Evolutionary conservation across 257 asterid genomes (phyloP), one percentile per base, ranked within the genome.

Genomic region (Solanum arcanum): DNA sequence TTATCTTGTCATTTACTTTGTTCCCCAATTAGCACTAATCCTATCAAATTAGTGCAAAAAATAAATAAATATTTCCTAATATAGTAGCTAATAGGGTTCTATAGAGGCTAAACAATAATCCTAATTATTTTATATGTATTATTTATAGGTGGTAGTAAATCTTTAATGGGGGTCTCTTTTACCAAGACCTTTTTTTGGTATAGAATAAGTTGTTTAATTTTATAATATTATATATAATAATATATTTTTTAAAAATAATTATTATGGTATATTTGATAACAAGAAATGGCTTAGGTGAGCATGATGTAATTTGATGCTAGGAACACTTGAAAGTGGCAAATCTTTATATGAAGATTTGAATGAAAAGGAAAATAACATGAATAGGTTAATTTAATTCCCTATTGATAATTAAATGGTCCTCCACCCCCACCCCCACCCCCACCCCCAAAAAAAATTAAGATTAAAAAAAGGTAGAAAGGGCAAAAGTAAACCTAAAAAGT

Each of bases 11-110:
- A 86, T 81, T 49, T 77, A 64, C 70, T 46, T 27, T 89, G 91
- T 89, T 89, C 66, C 87, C 88, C 56, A 70, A 70, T 66, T 90
- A 90, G 88, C 86, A 27, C 70, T 73, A 70, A 42, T 85, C 90
- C 90, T 66, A 86, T 86, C 64, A 87, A 76, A 84, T 87, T 52
- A 62, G 12, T 72, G 83, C 88, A 39, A 78, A 77, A 25, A 13
- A 9, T 3, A 37, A 37, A 33, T 23, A 76, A 16, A 42, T 10
- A 66, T 18, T 25, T 21, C 80, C 64, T 64, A 84, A 41, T 84
- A 31, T 41, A 27, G 56, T 62, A 80, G 68, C 75, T 84, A 47
- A 84, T 84, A 84, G 76, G 81, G 31, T 66, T 16, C 14, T 25
- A 44, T 66, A 41, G 59, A 62, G 31, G 35, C 29, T 66, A 84